phyloP scores from a whole-genome alignment of 805 yeast genomes.

The Myxozyma geophila region DNA sequence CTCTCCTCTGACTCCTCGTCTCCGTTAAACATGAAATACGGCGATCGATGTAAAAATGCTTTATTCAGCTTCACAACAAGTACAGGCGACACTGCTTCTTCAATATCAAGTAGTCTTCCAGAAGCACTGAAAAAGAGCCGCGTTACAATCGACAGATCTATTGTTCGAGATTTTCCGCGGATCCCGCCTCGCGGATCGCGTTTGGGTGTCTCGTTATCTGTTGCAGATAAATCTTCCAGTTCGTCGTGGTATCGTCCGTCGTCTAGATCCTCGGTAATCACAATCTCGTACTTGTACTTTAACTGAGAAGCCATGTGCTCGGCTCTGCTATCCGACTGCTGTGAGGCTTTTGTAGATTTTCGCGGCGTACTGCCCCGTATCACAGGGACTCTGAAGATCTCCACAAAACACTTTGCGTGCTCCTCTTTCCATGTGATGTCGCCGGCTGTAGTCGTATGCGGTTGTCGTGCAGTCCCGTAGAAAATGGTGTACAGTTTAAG shows the following conservation, averaged over 20 bases:
- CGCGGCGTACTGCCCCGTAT: conserved; percentile 5
- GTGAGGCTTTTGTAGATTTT: conserved; percentile 9
- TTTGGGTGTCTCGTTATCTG: background rate
- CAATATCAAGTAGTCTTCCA: conserved; percentile 65
- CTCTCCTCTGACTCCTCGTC: conserved; percentile 25
- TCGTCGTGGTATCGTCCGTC: conserved; percentile 76
- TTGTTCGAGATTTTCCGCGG: conserved; percentile 40
- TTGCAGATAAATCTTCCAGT: conserved; percentile 47
- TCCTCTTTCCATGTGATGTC: conserved; percentile 76
- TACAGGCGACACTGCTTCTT: conserved; percentile 67
- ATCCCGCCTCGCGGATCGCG: conserved; percentile 14
- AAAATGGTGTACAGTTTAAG: conserved; percentile 66
- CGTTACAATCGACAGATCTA: conserved; percentile 52
- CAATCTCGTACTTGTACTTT: conserved; percentile 52
- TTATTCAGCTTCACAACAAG: conserved; percentile 59
- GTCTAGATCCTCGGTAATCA: conserved; percentile 61
- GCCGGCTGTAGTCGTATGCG: conserved; percentile 52
- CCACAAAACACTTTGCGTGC: conserved; percentile 59
- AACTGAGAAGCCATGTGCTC: background rate
- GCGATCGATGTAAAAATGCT: conserved; percentile 34
- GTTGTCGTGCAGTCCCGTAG: conserved; percentile 48
- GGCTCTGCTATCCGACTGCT: background rate
- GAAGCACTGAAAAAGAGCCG: conserved; percentile 71
- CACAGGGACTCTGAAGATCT: conserved; percentile 45
- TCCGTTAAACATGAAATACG: conserved; percentile 15